Percentiles rank a stretch among this genome's conserved stretches.
phyloP scores from a whole-genome alignment of 2,329 filamentous ascomycete species.

The Monosporascus sp. region DNA sequence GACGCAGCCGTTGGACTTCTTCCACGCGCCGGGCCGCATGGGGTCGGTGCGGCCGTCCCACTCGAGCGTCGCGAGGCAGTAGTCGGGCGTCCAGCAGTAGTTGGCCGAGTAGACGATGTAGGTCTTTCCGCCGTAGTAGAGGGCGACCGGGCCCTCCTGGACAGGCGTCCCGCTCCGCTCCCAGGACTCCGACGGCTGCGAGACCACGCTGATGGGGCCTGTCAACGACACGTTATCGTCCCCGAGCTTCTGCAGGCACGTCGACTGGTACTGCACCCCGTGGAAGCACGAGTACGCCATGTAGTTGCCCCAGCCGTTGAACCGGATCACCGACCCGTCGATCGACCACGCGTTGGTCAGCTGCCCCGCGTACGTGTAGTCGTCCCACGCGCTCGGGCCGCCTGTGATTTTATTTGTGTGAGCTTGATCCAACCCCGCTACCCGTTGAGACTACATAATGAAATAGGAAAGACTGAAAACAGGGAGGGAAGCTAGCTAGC shows the following conservation, averaged over 20 bases:
- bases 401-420: conserved; percentile 26
- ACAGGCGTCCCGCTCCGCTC: conserved; percentile 45
- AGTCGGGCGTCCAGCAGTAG: conserved; percentile 51
- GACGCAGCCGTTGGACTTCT: conserved; percentile 44
- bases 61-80: conserved; percentile 48
- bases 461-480: not conserved
- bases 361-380: conserved; percentile 43
- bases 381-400: conserved; percentile 45
- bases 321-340: conserved; percentile 47
- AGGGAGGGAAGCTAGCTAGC: not conserved
- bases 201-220: conserved; percentile 43
- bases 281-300: conserved; percentile 51
- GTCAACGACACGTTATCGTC: conserved; percentile 35
- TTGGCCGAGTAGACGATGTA: conserved; percentile 50
- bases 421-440: not conserved
- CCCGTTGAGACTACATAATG: not conserved
- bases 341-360: conserved; percentile 46
- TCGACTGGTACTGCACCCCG: conserved; percentile 30
- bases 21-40: conserved; percentile 38
- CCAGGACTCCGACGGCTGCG: conserved; percentile 44
- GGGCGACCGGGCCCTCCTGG: conserved; percentile 48
- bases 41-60: conserved; percentile 48
- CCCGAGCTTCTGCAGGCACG: conserved; percentile 34
- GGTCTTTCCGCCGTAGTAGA: conserved; percentile 48
- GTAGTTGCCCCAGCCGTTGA: conserved; percentile 42